Evolutionary conservation across 2,329 filamentous ascomycete species (phyloP), one percentile per base, ranked within the genome.

Genomic region (Polytolypa hystricis): DNA sequence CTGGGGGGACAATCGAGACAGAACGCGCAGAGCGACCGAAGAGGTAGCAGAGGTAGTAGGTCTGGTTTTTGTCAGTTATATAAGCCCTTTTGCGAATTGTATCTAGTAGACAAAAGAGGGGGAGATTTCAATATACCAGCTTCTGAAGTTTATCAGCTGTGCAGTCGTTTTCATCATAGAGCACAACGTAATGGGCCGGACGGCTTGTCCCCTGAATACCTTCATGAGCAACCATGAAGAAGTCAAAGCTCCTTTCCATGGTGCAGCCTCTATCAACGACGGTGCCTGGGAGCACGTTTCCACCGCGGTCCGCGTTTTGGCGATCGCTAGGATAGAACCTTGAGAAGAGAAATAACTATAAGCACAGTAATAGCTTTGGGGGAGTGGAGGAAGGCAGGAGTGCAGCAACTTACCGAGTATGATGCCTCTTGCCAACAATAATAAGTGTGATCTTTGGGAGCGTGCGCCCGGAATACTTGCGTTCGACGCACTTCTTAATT

Each of bases 231-330:
- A 86, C 80, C 1, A 94, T 65, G 62, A 77, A 94, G 57, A 93
- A 93, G 54, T 93, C 85, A 81, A 91, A 51, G 77, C 73, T 2
- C 74, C 41, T 70, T 7, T 74, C 75, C 52, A 80, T 74, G 0
- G 84, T 91, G 37, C 94, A 73, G 16, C 82, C 83, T 25, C 84
- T 79, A 55, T 93, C 86, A 30, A 94, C 84, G 0, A 93, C 72
- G 0, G 85, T 93, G 16, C 86, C 86, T 16, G 77, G 77, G 40
- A 67, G 56, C 3, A 80, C 71, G 48, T 93, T 93, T 12, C 71
- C 70, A 0, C 70, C 77, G 4, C 61, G 62, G 42, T 71, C 68
- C 0, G 67, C 65, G 1, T 69, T 65, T 1, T 62, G 48, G 1
- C 53, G 50, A 2, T 64, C 55, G 0, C 77, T 79, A 0, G 84